Percentiles rank a stretch among this genome's conserved stretches.
Evolutionary conservation across 352 stramenopile species (phyloP).

Genomic region (Hyaloperonospora arabidopsidis): DNA sequence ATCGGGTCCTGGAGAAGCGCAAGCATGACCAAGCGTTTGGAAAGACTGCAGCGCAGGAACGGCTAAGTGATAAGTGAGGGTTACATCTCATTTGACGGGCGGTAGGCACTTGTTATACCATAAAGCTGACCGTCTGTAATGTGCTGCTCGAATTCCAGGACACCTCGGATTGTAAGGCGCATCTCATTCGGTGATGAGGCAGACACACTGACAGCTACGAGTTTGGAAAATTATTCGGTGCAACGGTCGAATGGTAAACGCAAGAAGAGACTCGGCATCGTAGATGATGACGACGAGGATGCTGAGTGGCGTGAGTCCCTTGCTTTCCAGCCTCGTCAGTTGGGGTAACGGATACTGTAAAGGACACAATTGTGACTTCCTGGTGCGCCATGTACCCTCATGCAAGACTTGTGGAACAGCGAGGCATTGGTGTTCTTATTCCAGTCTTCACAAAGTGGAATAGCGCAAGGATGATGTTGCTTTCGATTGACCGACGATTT

Average conservation of each 20-base stretch:
- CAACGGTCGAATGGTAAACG: constrained; percentile 17
- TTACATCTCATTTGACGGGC: background rate
- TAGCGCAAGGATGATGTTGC: constrained; percentile 82
- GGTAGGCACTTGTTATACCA: background rate
- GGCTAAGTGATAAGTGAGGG: constrained; percentile 23
- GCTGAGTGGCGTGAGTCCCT: constrained; percentile 28
- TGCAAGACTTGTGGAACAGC: background rate
- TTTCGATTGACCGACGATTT: constrained; percentile 82
- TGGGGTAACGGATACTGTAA: constrained; percentile 3
- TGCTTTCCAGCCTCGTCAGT: constrained; percentile 18
- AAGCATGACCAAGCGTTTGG: constrained; percentile 18
- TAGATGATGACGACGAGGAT: constrained; percentile 30
- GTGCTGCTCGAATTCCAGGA: constrained; percentile 16
- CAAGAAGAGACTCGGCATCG: constrained; percentile 22
- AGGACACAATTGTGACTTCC: background rate
- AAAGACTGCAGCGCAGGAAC: constrained; percentile 11
- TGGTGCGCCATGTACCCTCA: background rate
- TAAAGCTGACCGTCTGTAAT: constrained; percentile 6
- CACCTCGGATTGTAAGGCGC: constrained; percentile 25
- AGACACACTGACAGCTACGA: constrained; percentile 9
- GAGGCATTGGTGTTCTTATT: constrained; percentile 65
- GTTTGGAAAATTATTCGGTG: constrained; percentile 6
- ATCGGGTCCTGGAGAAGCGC: constrained; percentile 18
- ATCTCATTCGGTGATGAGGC: constrained; percentile 32
- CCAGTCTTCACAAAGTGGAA: constrained; percentile 84